A percentile compares a stretch with the other conserved stretches of the same genome.
These are phyloP conservation scores for Colletotrichum lini DNA, from an alignment of 2,329 filamentous ascomycete species.

Conservation along the genomic window DNA sequence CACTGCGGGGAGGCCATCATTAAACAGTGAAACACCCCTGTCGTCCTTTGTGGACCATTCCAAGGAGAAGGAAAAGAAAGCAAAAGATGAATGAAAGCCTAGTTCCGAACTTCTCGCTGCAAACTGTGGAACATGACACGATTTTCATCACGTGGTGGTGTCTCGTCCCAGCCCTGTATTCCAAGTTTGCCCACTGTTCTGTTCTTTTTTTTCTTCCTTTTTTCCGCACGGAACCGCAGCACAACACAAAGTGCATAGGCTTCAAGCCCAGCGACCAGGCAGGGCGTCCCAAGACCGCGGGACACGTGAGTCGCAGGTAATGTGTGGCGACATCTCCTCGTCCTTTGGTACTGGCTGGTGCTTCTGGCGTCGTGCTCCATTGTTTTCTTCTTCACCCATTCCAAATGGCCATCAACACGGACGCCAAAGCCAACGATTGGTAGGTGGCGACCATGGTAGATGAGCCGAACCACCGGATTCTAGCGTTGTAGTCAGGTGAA, in stretches of 20 bases:
- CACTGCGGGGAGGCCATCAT: conserved; percentile 35
- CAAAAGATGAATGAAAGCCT: not conserved
- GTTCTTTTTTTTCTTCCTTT: not conserved
- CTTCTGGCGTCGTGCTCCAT: conserved; percentile 5
- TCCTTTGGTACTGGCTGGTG: conserved; percentile 11
- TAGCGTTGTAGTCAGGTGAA: conserved; percentile 20
- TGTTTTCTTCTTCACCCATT: conserved; percentile 24
- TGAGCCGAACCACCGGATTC: conserved; percentile 33
- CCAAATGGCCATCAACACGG: conserved; percentile 24
- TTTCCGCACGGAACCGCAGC: not conserved
- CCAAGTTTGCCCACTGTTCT: conserved; percentile 17
- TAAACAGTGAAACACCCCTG: conserved; percentile 26
- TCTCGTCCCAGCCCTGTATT: conserved; percentile 15
- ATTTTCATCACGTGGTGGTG: conserved; percentile 26
- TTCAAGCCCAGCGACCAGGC: not conserved
- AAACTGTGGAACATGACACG: conserved; percentile 23
- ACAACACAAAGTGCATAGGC: not conserved
- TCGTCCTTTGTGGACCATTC: not conserved
- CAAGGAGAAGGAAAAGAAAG: not conserved
- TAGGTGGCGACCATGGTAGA: not conserved
- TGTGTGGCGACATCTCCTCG: conserved; percentile 5
- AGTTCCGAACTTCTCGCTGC: not conserved
- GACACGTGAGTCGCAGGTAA: conserved; percentile 20
- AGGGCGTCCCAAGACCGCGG: conserved; percentile 19
- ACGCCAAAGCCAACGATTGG: conserved; percentile 3